A percentile compares a stretch with the other conserved stretches of the same genome.
These are phyloP conservation scores for Pyricularia grisea DNA, from an alignment of 2,329 filamentous ascomycete species.

Conservation along the genomic window DNA sequence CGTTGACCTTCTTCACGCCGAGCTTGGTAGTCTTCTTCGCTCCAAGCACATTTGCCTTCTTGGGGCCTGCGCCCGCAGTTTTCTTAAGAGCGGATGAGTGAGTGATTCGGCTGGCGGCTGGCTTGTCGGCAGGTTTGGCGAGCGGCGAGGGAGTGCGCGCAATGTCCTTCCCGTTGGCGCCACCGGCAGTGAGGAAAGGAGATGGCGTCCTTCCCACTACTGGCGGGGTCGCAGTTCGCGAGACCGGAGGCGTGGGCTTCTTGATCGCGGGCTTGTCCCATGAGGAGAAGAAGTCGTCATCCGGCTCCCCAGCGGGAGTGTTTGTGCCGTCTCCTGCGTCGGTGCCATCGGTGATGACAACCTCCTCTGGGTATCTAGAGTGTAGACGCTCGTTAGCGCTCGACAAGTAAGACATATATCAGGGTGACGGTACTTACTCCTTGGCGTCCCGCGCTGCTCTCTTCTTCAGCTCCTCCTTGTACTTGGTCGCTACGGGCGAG, in stretches of 20 bases:
- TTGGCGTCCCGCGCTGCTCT: slow-evolving; percentile 74
- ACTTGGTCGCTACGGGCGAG: slow-evolving; percentile 86
- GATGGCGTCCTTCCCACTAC: slow-evolving; percentile 73
- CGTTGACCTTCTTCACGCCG: slow-evolving; percentile 82
- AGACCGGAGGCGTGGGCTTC: slow-evolving; percentile 86
- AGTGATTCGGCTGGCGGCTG: slow-evolving; percentile 61
- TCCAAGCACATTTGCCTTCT: slow-evolving; percentile 78
- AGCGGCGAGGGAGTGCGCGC: slow-evolving; percentile 81
- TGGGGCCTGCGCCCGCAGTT: slow-evolving; percentile 53
- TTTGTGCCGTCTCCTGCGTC: slow-evolving; percentile 54
- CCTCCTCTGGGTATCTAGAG: slow-evolving; percentile 69
- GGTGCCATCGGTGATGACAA: slow-evolving; percentile 66
- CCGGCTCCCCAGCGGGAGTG: slow-evolving; percentile 72
- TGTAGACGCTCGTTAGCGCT: slow-evolving; percentile 9
- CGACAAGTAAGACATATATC: not conserved
- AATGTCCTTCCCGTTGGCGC: slow-evolving; percentile 55
- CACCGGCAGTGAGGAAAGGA: slow-evolving; percentile 76
- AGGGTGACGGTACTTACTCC: slow-evolving; percentile 49
- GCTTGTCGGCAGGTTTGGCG: slow-evolving; percentile 49
- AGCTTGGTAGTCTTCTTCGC: slow-evolving; percentile 79
- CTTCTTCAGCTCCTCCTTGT: slow-evolving; percentile 92
- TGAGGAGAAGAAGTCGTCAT: slow-evolving; percentile 96
- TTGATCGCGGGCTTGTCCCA: slow-evolving; percentile 99
- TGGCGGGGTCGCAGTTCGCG: slow-evolving; percentile 78
- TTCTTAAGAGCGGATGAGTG: slow-evolving; percentile 79